A percentile compares a stretch with the other conserved stretches of the same genome.
phyloP scores from a whole-genome alignment of 768 basidiomycete species.

The Asterophora lycoperdoides region DNA sequence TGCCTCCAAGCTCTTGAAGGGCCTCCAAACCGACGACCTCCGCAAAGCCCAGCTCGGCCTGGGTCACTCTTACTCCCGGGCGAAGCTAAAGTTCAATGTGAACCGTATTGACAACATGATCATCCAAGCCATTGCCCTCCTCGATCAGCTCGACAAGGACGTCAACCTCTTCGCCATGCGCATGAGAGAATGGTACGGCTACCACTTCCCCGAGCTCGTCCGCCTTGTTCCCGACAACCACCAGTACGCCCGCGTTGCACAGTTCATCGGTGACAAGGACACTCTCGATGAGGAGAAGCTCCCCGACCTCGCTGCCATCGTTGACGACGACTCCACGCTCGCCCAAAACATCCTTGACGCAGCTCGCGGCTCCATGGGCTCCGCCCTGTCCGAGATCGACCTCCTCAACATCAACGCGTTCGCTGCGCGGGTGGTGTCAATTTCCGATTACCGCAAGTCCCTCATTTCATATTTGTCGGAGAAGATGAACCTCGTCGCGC shows the following conservation, averaged over 20 bases:
- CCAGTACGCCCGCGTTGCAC: conserved; percentile 82
- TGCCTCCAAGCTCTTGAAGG: conserved; percentile 84
- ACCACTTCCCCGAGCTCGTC: conserved; percentile 97
- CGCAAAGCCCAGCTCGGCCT: conserved; percentile 93
- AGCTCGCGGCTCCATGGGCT: conserved; percentile 91
- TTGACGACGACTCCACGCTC: conserved; percentile 79
- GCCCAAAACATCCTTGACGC: conserved; percentile 96
- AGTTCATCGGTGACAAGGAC: conserved; percentile 90
- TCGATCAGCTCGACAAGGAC: conserved; percentile 99
- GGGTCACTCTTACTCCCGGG: conserved; percentile 95
- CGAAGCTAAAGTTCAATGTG: conserved; percentile 97
- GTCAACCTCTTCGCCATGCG: conserved; percentile 99
- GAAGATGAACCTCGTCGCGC: conserved; percentile 98
- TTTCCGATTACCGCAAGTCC: conserved; percentile 91
- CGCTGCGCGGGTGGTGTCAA: conserved; percentile 83
- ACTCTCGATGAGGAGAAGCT: conserved; percentile 74
- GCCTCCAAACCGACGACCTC: conserved; percentile 84
- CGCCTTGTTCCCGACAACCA: conserved; percentile 91
- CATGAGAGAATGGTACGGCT: conserved; percentile 97
- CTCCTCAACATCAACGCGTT: conserved; percentile 94
- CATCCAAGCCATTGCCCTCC: conserved; percentile 96
- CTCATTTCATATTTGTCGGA: conserved; percentile 84
- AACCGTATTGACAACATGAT: conserved; percentile 99
- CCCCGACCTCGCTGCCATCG: conserved; percentile 67
- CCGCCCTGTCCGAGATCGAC: conserved; percentile 85